Percentiles rank a stretch among this genome's conserved stretches.
phyloP scores from a whole-genome alignment of 306 rosid genomes.

The Corylus americana region DNA sequence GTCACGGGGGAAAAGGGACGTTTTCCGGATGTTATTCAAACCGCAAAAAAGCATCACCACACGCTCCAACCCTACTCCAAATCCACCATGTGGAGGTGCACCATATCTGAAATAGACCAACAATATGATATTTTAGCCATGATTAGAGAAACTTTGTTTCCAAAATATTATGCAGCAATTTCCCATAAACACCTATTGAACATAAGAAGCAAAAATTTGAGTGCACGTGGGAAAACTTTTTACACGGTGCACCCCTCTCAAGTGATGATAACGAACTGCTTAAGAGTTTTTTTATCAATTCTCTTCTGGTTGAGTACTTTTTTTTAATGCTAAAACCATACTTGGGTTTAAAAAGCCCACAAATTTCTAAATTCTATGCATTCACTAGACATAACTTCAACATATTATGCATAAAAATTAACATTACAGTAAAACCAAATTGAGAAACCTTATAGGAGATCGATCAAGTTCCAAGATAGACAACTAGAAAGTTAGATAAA shows the following conservation, averaged over 20 bases:
- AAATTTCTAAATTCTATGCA: background rate
- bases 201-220: background rate
- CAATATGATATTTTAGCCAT: constrained; percentile 3
- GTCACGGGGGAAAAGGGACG: constrained; percentile 89
- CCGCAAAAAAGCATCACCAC: constrained; percentile 95
- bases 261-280: too few relatives aligned
- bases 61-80: constrained; percentile 95
- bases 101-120: constrained; percentile 68
- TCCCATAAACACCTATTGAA: background rate
- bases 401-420: background rate
- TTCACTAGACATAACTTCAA: background rate
- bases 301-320: background rate
- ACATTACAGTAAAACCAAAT: background rate
- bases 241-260: too few relatives aligned
- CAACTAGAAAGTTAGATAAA: background rate
- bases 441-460: background rate
- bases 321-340: background rate
- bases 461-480: too few relatives aligned
- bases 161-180: background rate
- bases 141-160: background rate
- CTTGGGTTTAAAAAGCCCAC: background rate
- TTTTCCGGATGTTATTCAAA: constrained; percentile 76
- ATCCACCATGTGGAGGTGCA: constrained; percentile 90
- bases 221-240: background rate
- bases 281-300: background rate